phyloP scores from a whole-genome alignment of 768 basidiomycete species.

The Kwoniella pini region DNA sequence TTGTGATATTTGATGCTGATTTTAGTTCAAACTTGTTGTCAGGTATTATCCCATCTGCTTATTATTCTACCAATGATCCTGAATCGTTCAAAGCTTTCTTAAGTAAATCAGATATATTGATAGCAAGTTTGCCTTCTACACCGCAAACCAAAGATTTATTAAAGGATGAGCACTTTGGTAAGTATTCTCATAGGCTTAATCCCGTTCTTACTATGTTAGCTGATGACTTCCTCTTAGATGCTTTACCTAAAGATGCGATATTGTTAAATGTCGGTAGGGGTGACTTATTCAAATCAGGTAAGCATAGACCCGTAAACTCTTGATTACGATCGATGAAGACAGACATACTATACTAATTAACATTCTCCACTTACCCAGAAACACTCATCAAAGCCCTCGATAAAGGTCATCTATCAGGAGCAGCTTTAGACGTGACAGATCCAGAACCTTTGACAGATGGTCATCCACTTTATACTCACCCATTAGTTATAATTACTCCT shows the following conservation, averaged over 20 bases:
- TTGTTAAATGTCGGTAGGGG: constrained; percentile 56
- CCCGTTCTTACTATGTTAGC: background rate
- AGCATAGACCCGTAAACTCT: constrained; percentile 14
- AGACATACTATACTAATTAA: too few relatives aligned
- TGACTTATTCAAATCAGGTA: constrained; percentile 51
- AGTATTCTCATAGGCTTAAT: constrained; percentile 13
- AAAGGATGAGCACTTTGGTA: constrained; percentile 42
- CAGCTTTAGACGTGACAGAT: constrained; percentile 54
- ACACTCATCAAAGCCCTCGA: constrained; percentile 33
- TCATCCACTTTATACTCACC: constrained; percentile 54
- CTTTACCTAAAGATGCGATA: constrained; percentile 49
- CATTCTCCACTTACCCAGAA: constrained; percentile 23
- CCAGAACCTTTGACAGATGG: constrained; percentile 55
- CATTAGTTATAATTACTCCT: constrained; percentile 54
- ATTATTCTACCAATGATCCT: constrained; percentile 46
- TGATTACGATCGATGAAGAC: too few relatives aligned
- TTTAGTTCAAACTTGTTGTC: background rate
- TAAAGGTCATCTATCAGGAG: constrained; percentile 32
- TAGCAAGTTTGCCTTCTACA: constrained; percentile 52
- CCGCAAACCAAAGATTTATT: constrained; percentile 40
- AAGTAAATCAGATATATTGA: constrained; percentile 46
- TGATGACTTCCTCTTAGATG: background rate
- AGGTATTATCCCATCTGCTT: constrained; percentile 48
- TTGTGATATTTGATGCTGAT: background rate
- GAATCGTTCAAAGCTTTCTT: constrained; percentile 50